phyloP scores from a whole-genome alignment of 2,329 filamentous ascomycete genomes.

The Fulvia fulva region DNA sequence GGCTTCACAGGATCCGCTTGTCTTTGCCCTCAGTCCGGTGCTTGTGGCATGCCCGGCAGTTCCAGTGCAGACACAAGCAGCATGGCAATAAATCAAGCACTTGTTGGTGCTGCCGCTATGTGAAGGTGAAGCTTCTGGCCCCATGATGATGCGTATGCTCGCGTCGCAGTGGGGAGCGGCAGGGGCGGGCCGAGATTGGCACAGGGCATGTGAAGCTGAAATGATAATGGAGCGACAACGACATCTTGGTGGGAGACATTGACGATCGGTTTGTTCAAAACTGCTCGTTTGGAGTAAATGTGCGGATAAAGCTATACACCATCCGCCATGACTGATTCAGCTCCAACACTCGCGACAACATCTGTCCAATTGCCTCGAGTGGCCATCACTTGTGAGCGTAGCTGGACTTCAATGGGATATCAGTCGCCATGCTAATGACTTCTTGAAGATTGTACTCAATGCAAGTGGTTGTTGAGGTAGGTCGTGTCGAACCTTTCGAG shows the following conservation, averaged over 20 bases:
- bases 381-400: constrained; percentile 16
- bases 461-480: constrained; percentile 28
- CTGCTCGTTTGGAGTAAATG: too few relatives aligned
- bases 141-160: neutral
- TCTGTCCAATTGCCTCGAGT: constrained; percentile 6
- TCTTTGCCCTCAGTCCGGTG: constrained; percentile 1
- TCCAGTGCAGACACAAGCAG: neutral
- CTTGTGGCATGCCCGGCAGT: neutral
- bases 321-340: neutral
- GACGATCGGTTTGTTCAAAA: too few relatives aligned
- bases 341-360: neutral
- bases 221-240: neutral
- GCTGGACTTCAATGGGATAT: constrained; percentile 79
- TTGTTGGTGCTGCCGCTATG: neutral
- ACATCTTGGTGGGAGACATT: too few relatives aligned
- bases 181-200: neutral
- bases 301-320: too few relatives aligned
- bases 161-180: neutral
- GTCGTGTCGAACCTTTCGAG: neutral
- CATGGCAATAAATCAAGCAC: neutral
- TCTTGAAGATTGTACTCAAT: constrained; percentile 12
- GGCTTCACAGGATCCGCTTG: neutral
- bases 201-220: neutral
- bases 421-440: constrained; percentile 14
- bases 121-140: neutral